Base-by-base conservation (phyloP, 2,329 filamentous ascomycete species). In the Cladosporium sp. region DNA sequence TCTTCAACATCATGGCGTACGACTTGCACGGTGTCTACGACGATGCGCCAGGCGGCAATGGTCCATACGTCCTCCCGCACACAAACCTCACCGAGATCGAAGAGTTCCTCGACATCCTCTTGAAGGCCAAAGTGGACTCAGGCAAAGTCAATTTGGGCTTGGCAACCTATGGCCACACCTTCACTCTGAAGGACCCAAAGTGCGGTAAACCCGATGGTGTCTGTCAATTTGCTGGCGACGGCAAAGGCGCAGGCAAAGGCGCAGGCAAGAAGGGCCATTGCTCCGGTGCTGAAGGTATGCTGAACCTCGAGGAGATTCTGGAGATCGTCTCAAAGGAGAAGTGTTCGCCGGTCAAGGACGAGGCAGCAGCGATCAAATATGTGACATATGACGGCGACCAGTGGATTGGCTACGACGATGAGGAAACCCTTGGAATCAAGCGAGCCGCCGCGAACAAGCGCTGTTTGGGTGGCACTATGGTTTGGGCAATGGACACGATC, bases 11-110 rank as follows among this genome's bases (percentile, higher is more conserved):
- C 0, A 78, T 78, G 59, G 19, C 51, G 6, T 61, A 59, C 47
- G 59, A 80, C 55, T 58, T 79, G 0, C 75, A 80, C 58, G 77
- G 78, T 0, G 57, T 65, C 0, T 79, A 74, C 75, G 75, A 78
- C 58, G 25, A 47, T 0, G 36, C 62, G 0, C 69, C 61, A 52
- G 34, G 57, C 44, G 59, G 32, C 20, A 60, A 73, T 55, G 77
- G 76, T 0, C 42, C 67, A 0, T 66, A 65, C 9, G 44, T 54
- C 9, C 36, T 19, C 1, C 19, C 50, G 10, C 56, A 58, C 35
- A 78, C 78, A 0, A 78, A 80, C 59, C 54, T 80, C 0, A 77
- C 76, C 1, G 77, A 80, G 62, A 79, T 79, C 13, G 67, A 74
- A 3, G n/a, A 58, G 0, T 70, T 70, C 0, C 56, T 79, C 0